Percentiles rank a stretch among this genome's conserved stretches.
These are phyloP conservation scores for Citrus australasica DNA, from an alignment of 345 rosid genomes.

Conservation along the genomic window DNA sequence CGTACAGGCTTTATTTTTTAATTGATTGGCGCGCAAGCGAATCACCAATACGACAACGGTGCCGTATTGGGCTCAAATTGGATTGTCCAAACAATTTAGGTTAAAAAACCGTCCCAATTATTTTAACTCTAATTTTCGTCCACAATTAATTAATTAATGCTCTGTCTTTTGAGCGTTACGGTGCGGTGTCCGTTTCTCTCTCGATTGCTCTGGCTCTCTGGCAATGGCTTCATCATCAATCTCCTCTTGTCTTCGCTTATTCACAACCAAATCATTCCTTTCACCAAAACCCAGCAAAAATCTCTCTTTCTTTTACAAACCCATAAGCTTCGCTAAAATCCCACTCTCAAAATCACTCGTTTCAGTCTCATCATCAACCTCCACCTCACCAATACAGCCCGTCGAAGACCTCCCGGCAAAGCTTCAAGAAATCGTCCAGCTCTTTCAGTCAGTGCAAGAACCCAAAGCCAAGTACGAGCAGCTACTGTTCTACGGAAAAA, in stretches of 20 bases:
- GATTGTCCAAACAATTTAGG: too few relatives aligned
- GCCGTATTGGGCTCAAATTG: too few relatives aligned
- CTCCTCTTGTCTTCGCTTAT: conserved; percentile 33
- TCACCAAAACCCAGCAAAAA: conserved; percentile 23
- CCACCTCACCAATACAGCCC: conserved; percentile 53
- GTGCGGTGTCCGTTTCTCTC: neutral
- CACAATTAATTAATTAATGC: neutral
- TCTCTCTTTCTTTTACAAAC: conserved; percentile 22
- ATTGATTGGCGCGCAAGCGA: too few relatives aligned
- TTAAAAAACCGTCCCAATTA: too few relatives aligned
- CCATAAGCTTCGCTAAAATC: conserved; percentile 33
- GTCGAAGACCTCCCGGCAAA: conserved; percentile 79
- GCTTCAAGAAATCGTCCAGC: conserved; percentile 76
- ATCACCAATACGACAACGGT: too few relatives aligned
- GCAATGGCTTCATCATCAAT: conserved; percentile 23
- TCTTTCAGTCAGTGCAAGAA: conserved; percentile 78
- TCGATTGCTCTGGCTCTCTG: neutral
- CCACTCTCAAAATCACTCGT: neutral
- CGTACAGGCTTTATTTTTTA: too few relatives aligned
- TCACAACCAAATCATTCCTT: conserved; percentile 28
- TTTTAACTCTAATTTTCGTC: neutral
- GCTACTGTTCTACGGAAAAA: conserved; percentile 74
- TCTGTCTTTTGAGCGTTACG: neutral
- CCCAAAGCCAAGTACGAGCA: conserved; percentile 83
- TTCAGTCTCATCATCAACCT: conserved; percentile 31